These are phyloP conservation scores for Alternaria infectoria DNA, from an alignment of 2,329 filamentous ascomycete genomes.

Conservation along the genomic window DNA sequence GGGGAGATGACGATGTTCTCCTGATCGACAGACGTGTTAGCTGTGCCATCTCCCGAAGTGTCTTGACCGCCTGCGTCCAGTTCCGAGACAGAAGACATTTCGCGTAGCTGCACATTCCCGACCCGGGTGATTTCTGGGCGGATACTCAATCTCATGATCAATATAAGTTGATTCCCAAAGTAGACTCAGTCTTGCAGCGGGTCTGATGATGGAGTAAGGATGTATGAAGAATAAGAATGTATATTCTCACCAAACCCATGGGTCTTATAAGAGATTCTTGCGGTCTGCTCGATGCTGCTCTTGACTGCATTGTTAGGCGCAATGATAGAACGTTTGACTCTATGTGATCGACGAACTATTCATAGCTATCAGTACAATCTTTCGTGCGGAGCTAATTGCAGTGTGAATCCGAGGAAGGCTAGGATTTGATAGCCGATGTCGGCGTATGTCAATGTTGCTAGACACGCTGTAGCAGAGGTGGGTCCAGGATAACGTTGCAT, in stretches of 20 bases:
- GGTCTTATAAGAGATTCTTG: not conserved
- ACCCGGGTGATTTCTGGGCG: not conserved
- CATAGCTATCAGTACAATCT: not conserved
- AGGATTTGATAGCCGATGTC: not conserved
- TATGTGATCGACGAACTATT: not conserved
- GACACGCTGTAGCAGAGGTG: not conserved
- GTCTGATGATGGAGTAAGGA: not conserved
- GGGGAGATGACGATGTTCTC: slow-evolving; percentile 9
- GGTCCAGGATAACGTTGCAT: not conserved
- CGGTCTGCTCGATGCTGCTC: not conserved
- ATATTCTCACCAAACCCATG: not conserved
- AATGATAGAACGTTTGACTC: not conserved
- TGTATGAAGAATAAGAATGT: not conserved
- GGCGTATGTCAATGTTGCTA: not conserved
- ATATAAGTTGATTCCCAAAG: not conserved
- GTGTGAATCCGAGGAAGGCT: not conserved
- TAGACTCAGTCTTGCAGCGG: not conserved
- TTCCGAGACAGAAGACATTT: slow-evolving; percentile 12
- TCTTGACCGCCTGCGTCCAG: slow-evolving; percentile 13
- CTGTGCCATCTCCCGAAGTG: not conserved
- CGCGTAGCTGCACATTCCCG: slow-evolving; percentile 16
- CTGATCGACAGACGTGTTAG: not conserved
- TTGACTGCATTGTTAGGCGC: not conserved
- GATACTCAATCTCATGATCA: not conserved
- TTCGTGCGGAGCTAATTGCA: not conserved